phyloP scores from a whole-genome alignment of 257 asterid species.

The Gynochthodes officinalis region DNA sequence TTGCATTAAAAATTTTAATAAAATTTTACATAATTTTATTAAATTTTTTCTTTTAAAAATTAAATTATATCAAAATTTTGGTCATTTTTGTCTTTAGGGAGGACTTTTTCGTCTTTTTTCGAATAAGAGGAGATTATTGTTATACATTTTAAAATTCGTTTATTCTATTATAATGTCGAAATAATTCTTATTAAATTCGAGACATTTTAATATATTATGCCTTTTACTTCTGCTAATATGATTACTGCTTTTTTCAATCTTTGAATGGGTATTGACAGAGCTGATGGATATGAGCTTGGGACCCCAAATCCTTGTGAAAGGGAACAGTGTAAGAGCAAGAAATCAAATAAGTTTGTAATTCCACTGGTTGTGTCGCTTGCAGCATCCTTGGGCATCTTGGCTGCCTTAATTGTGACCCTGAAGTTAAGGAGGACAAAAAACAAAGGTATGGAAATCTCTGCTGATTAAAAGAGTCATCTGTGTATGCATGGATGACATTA shows the following conservation, averaged over 20 bases:
- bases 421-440: conserved; percentile 4
- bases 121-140: too few species aligned
- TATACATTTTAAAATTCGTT: too few species aligned
- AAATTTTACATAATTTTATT: too few species aligned
- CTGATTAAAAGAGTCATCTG: too few species aligned
- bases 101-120: too few species aligned
- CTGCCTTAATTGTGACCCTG: conserved; percentile 4
- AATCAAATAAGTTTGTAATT: conserved; percentile 11
- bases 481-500: neutral
- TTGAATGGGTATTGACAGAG: neutral
- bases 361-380: conserved; percentile 18
- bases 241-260: neutral
- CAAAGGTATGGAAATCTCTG: neutral
- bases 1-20: too few species aligned
- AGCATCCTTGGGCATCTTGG: conserved; percentile 12
- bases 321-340: conserved; percentile 10
- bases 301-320: conserved; percentile 6
- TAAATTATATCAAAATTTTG: too few species aligned
- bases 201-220: too few species aligned
- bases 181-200: too few species aligned
- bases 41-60: too few species aligned
- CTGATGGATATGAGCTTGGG: neutral
- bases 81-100: too few species aligned
- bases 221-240: neutral
- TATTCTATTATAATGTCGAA: too few species aligned